phyloP scores from a whole-genome alignment of 768 basidiomycete genomes.

The Boletus vermiculosoides region DNA sequence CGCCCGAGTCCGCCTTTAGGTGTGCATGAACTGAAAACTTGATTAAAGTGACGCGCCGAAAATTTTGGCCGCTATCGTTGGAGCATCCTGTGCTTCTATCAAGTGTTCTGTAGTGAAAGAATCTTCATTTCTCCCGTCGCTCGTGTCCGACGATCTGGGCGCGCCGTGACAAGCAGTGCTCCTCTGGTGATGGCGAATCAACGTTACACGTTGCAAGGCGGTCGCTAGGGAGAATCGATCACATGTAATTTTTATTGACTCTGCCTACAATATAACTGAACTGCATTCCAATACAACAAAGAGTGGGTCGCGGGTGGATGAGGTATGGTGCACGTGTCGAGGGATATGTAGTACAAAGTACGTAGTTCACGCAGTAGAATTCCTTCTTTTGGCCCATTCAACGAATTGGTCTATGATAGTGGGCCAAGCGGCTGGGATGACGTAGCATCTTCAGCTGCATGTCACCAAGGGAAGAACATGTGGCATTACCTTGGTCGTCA shows the following conservation, averaged over 20 bases:
- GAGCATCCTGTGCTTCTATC: conserved; percentile 25
- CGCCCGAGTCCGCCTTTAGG: neutral
- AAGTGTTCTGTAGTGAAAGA: conserved; percentile 21
- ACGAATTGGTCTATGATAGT: conserved; percentile 86
- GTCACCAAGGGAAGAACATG: conserved; percentile 12
- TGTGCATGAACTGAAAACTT: neutral
- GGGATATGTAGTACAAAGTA: neutral
- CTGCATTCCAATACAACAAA: neutral
- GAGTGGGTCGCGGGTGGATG: neutral
- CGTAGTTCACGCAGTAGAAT: conserved; percentile 1
- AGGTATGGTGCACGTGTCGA: conserved; percentile 6
- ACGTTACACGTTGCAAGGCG: neutral
- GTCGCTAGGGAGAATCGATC: neutral
- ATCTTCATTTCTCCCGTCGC: conserved; percentile 34
- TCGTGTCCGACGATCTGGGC: conserved; percentile 15
- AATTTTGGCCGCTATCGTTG: conserved; percentile 28
- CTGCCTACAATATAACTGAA: conserved; percentile 1
- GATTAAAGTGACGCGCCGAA: conserved; percentile 22
- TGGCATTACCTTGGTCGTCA: conserved; percentile 63
- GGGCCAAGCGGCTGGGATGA: conserved; percentile 72
- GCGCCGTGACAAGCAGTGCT: conserved; percentile 4
- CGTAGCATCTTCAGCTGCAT: conserved; percentile 2
- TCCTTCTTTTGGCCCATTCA: conserved; percentile 51
- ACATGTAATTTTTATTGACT: conserved; percentile 3
- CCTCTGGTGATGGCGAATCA: conserved; percentile 10